These are phyloP conservation scores for Flaveria floridana DNA, from an alignment of 140 eudicot genomes.

Conservation along the genomic window DNA sequence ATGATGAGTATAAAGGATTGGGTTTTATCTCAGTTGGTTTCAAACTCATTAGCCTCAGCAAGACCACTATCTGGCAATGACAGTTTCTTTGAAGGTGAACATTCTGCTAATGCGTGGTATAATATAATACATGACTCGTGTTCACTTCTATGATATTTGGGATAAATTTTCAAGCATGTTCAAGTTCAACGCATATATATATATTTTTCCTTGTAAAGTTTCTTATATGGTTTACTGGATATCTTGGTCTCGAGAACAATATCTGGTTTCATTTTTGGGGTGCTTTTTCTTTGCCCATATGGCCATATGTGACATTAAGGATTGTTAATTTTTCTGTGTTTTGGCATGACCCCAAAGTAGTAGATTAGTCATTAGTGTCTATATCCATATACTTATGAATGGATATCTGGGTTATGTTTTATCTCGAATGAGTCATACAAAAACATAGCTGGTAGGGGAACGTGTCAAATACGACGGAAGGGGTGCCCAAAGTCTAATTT, in stretches of 20 bases:
- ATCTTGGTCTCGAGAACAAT: neutral
- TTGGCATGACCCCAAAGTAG: neutral
- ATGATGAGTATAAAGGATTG: conserved; percentile 94
- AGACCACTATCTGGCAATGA: conserved; percentile 68
- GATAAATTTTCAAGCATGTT: conserved; percentile 4
- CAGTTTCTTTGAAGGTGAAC: conserved; percentile 53
- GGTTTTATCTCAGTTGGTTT: conserved; percentile 77
- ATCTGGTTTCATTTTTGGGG: neutral
- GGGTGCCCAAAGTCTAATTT: neutral
- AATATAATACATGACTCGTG: conserved; percentile 6
- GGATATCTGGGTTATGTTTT: neutral
- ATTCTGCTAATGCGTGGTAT: conserved; percentile 54
- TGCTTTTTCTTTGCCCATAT: neutral
- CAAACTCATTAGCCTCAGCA: conserved; percentile 64
- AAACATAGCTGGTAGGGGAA: neutral
- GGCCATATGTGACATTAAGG: neutral
- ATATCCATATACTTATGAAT: neutral
- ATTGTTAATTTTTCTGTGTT: neutral
- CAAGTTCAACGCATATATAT: neutral
- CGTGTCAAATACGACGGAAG: neutral
- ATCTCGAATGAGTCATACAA: neutral
- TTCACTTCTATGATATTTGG: conserved; percentile 7
- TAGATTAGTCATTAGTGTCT: neutral
- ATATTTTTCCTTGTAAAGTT: neutral
- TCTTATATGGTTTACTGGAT: neutral